Percentiles rank a stretch among this genome's conserved stretches.
phyloP scores from a whole-genome alignment of 2,329 filamentous ascomycete genomes.

The Sporothrix brunneoviolacea region DNA sequence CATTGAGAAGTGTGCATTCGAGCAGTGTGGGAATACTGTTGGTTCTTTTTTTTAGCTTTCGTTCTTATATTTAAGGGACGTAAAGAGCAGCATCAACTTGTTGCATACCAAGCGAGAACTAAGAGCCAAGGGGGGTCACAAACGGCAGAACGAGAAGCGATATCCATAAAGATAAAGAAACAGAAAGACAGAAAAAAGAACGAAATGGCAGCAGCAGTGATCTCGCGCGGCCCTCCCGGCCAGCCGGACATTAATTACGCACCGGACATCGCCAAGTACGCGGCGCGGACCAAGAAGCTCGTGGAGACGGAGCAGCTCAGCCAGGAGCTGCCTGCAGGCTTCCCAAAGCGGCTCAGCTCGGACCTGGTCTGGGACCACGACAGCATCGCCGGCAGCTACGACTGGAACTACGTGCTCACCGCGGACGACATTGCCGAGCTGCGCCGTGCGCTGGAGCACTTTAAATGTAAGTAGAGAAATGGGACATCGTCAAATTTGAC shows the following conservation, averaged over 20 bases:
- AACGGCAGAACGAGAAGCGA: no score
- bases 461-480: conserved; percentile 29
- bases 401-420: conserved; percentile 48
- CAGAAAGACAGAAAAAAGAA: not conserved
- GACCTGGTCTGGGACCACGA: conserved; percentile 53
- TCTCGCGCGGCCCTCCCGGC: conserved; percentile 28
- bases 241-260: conserved; percentile 55
- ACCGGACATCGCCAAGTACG: conserved; percentile 47
- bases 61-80: no score
- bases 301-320: conserved; percentile 34
- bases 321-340: conserved; percentile 40
- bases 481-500: no score
- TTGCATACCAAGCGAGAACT: no score
- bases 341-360: conserved; percentile 41
- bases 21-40: no score
- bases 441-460: conserved; percentile 33
- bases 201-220: not conserved
- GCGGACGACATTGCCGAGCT: conserved; percentile 44
- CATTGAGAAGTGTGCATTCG: no score
- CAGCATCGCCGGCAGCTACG: conserved; percentile 36
- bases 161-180: not conserved
- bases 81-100: no score
- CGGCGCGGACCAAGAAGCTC: conserved; percentile 40
- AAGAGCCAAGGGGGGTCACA: no score
- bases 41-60: no score